Evolutionary conservation across 768 basidiomycete species (phyloP).

Genomic region (Lentinula aciculospora): DNA sequence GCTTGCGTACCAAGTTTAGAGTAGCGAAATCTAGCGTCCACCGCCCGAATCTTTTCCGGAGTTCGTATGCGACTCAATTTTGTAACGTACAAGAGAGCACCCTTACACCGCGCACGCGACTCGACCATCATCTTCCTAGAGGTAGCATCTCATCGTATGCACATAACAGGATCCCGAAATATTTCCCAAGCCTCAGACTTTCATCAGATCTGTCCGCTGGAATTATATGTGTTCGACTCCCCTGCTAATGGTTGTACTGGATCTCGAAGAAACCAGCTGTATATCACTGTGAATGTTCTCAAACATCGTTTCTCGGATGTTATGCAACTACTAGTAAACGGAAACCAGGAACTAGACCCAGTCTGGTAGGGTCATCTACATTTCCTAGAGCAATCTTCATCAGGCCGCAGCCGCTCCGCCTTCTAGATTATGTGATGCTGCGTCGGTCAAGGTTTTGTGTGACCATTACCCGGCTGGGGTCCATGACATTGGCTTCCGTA

Average conservation of each 20-base stretch:
- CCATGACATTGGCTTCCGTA: too few relatives aligned
- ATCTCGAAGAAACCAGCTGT: neutral
- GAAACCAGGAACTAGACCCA: neutral
- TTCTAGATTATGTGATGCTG: neutral
- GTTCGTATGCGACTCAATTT: neutral
- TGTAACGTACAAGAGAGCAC: neutral
- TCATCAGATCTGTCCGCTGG: neutral
- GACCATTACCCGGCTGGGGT: too few relatives aligned
- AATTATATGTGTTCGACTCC: too few relatives aligned
- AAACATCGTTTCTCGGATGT: neutral
- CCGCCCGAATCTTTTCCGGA: constrained; percentile 2
- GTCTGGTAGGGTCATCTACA: neutral
- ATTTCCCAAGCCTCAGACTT: neutral
- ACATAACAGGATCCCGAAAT: neutral
- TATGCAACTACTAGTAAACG: neutral
- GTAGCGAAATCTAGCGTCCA: neutral
- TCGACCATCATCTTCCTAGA: neutral
- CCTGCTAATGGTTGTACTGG: too few relatives aligned
- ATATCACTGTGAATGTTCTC: neutral
- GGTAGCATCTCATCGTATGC: neutral
- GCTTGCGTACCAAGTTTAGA: neutral
- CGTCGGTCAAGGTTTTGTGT: neutral
- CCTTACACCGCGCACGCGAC: neutral
- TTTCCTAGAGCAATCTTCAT: neutral
- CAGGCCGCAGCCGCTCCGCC: neutral